Base-by-base conservation (phyloP, 805 yeast species). In the Tetrapisispora iriomotensis region DNA sequence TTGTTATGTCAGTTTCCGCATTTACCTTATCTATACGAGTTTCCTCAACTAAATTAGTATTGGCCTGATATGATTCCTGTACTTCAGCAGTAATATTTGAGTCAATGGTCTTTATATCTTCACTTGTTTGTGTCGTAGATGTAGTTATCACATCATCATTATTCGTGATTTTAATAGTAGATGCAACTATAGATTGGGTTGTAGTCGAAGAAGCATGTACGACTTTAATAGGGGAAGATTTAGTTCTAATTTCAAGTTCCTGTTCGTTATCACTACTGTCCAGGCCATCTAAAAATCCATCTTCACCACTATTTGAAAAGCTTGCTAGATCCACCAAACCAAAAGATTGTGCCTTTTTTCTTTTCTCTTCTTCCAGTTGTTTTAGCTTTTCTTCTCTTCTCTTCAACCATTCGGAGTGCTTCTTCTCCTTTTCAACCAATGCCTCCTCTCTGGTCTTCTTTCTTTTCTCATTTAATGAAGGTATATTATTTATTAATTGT, bases 341-440 rank as follows among this genome's bases (percentile, higher is more conserved):
- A 25, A 24, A 24, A 10, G 35, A 28, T 14, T 28, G 22, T 4
- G 26, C 18, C 10, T 17, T 22, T n/a, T 5, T 20, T 8, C 4
- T 22, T 17, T 38, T 38, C 24, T 38, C 29, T 27, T 18, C 29
- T 27, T 38, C 37, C 7, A 21, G 7, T 49, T 56, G 39, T 40
- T 45, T 36, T 45, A 58, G 47, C 47, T 53, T 23, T 57, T 50
- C 32, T 51, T 50, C 29, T 45, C 48, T 23, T 45, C 41, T 59
- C 63, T 43, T 54, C 49, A 42, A 55, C 62, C 36, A 32, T 22
- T 38, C 40, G 3, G 23, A 28, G 6, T 40, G 40, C 6, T 60
- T 32, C 36, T 43, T 48, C 25, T 53, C 54, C 43, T 58, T 58
- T 37, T 56, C 62, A 42, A 45, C 46, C 34, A 64, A 68, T 46